Evolutionary conservation across 441 rosid species (phyloP).

Genomic region (Mallotus japonicus): DNA sequence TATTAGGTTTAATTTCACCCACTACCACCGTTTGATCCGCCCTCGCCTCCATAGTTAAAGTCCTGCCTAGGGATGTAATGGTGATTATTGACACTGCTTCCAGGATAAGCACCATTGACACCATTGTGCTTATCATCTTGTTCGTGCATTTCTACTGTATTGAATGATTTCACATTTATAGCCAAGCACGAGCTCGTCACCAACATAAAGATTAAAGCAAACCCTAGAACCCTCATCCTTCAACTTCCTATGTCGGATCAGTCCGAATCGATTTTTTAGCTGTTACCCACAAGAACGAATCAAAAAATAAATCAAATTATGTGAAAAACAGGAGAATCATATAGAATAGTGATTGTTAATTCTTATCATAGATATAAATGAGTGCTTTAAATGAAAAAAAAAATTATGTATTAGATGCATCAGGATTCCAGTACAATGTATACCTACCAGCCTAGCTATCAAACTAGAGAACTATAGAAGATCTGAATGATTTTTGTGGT

Average conservation of each 20-base stretch:
- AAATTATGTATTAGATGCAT: neutral
- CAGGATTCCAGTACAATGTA: neutral
- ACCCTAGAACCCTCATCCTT: conserved; percentile 26
- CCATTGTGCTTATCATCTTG: neutral
- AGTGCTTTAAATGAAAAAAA: no score
- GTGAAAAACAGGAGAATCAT: neutral
- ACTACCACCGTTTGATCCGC: conserved; percentile 17
- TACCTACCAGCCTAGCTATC: neutral
- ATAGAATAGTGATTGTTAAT: no score
- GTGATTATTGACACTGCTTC: conserved; percentile 40
- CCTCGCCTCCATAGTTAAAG: conserved; percentile 35
- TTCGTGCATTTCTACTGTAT: neutral
- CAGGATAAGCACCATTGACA: conserved; percentile 28
- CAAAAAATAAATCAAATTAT: neutral
- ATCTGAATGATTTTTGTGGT: neutral
- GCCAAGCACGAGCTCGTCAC: conserved; percentile 32
- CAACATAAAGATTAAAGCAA: conserved; percentile 26
- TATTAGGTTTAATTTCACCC: neutral
- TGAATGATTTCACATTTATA: conserved; percentile 9
- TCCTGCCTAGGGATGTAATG: conserved; percentile 56
- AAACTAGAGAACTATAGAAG: neutral
- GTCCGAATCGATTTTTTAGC: neutral
- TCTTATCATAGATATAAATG: no score
- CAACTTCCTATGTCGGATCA: neutral
- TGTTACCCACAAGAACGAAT: neutral